phyloP scores from a whole-genome alignment of 2,329 filamentous ascomycete genomes.

The Clarireedia monteithiana region DNA sequence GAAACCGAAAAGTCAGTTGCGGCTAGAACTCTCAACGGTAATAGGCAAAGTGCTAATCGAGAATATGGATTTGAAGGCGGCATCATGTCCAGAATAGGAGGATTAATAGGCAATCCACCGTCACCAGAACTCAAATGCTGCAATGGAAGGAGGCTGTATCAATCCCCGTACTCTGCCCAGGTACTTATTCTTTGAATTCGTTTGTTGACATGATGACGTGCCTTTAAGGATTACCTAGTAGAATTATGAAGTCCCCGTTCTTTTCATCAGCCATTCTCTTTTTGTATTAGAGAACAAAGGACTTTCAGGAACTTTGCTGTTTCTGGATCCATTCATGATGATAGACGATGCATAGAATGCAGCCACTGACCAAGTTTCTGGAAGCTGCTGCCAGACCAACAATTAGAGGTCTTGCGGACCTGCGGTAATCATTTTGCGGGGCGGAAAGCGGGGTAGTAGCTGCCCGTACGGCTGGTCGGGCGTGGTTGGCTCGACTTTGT shows the following conservation, averaged over 20 bases:
- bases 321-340: background rate
- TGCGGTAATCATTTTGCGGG: background rate
- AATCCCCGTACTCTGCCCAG: too few species aligned
- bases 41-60: background rate
- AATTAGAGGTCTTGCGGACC: too few species aligned
- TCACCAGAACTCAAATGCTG: too few species aligned
- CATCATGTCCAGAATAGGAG: background rate
- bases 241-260: too few species aligned
- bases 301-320: background rate
- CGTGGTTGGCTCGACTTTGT: too few species aligned
- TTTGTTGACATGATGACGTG: too few species aligned
- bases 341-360: background rate
- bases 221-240: too few species aligned
- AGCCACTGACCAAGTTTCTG: background rate
- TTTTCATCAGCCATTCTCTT: too few species aligned
- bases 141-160: too few species aligned
- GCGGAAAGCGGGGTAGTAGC: conserved; percentile 1
- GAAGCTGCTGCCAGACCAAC: background rate
- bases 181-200: too few species aligned
- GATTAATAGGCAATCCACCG: background rate
- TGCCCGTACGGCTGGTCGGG: too few species aligned
- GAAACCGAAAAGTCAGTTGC: conserved; percentile 23
- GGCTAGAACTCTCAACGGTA: background rate
- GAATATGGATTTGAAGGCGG: background rate
- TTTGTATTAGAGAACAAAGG: background rate